Percentiles rank a stretch among this genome's conserved stretches.
These are phyloP conservation scores for Tylopilus sp. DNA, from an alignment of 768 basidiomycete genomes.

Conservation along the genomic window DNA sequence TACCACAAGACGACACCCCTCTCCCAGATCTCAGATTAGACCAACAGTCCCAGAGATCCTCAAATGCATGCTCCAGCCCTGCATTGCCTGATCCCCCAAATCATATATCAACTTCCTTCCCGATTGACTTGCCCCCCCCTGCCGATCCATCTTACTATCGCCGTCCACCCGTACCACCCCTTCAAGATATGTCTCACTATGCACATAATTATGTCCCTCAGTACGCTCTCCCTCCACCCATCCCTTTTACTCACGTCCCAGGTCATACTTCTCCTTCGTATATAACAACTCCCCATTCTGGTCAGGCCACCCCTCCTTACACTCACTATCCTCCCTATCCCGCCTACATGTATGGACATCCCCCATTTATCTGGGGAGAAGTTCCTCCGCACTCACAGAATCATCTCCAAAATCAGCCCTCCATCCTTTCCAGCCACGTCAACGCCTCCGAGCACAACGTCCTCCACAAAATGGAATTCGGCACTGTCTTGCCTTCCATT, in stretches of 20 bases:
- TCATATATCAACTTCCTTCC: conserved; percentile 11
- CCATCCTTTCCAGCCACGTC: conserved; percentile 5
- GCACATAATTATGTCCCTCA: conserved; percentile 14
- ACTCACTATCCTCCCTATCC: conserved; percentile 34
- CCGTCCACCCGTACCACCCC: conserved; percentile 16
- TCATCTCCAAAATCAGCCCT: conserved; percentile 19
- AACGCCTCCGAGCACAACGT: conserved; percentile 12
- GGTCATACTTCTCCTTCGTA: conserved; percentile 27
- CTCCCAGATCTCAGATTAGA: conserved; percentile 24
- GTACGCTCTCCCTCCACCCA: conserved; percentile 17
- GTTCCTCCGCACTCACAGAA: conserved; percentile 8
- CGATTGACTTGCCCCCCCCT: conserved; percentile 10
- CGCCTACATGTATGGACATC: conserved; percentile 33
- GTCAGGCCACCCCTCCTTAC: conserved; percentile 34
- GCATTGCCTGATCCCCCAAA: conserved; percentile 15
- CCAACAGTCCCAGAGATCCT: conserved; percentile 11
- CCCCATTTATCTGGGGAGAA: conserved; percentile 39
- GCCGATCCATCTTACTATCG: conserved; percentile 17
- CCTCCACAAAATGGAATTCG: conserved; percentile 15
- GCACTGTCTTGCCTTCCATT: conserved; percentile 12
- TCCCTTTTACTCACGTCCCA: conserved; percentile 15
- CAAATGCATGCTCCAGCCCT: conserved; percentile 18
- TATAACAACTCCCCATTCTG: conserved; percentile 20
- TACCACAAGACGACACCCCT: conserved; percentile 39
- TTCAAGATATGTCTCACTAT: conserved; percentile 23